Conservation (phyloP, 768 basidiomycete genomes). For the Pleurotus sapidus region DNA sequence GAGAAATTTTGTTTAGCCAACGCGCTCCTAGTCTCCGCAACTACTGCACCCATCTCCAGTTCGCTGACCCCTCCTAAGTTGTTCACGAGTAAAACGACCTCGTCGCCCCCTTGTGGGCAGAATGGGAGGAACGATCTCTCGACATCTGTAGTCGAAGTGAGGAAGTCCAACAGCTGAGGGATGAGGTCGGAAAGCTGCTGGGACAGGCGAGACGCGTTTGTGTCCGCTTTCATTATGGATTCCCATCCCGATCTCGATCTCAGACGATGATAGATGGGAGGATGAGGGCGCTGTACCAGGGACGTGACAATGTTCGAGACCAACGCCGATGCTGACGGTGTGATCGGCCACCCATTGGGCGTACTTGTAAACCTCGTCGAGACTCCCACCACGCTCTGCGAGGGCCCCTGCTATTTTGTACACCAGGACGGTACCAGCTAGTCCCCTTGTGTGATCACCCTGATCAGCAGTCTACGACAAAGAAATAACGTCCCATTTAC, state of each 20-base stretch:
- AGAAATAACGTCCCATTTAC: conserved; percentile 26
- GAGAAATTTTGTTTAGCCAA: conserved; percentile 56
- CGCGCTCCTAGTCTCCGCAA: conserved; percentile 53
- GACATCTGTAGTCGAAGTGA: conserved; percentile 68
- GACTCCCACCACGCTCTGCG: conserved; percentile 60
- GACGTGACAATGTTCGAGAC: conserved; percentile 87
- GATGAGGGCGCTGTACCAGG: conserved; percentile 68
- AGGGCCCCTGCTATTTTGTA: conserved; percentile 92
- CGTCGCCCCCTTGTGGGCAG: conserved; percentile 49
- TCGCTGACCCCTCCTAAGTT: conserved; percentile 86
- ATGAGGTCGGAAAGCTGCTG: conserved; percentile 69
- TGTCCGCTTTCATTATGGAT: conserved; percentile 90
- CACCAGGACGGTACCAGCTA: conserved; percentile 78
- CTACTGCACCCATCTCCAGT: conserved; percentile 73
- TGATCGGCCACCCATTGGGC: conserved; percentile 66
- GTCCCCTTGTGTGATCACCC: conserved; percentile 47
- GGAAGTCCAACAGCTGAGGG: conserved; percentile 62
- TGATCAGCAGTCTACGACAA: not conserved
- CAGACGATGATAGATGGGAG: conserved; percentile 52
- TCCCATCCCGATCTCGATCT: conserved; percentile 89
- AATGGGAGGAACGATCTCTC: conserved; percentile 81
- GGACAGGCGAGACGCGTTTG: conserved; percentile 64
- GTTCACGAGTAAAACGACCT: conserved; percentile 79
- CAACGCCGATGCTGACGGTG: conserved; percentile 81
- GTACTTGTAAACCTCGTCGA: conserved; percentile 65